Base-by-base conservation (phyloP, 1,284 basidiomycete species). In the Malassezia brasiliensis region DNA sequence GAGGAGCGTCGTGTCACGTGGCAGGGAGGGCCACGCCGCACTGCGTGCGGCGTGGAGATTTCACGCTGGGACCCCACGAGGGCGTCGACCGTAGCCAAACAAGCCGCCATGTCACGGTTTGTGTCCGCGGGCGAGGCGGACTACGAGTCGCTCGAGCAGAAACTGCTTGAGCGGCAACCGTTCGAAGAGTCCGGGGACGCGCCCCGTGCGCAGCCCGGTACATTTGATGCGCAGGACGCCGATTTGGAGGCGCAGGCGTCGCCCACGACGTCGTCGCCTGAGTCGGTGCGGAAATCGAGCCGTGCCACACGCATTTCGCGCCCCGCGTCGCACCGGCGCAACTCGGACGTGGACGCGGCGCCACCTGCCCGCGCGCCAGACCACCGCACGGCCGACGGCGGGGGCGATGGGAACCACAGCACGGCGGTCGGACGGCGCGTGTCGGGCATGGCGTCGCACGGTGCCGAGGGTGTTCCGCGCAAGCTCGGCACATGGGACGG, bases 401-500 rank as follows among this genome's bases (percentile, higher is more conserved):
- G 10, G 9, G 38, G 38, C 38, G 38, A 17, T 40, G 38, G 8
- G 30, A 42, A 15, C 40, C 14, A 14, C 5, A 42, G 22, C 30
- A 19, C 28, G 14, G 42, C 25, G 5, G 42, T 25, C 25, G 5
- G 8, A 9, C 42, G 42, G 7, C 22, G 25, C n/a, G 42, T 45
- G 8, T 19, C 42, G 14, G 42, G 42, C n/a, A 9, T 9, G 7
- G 17, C 17, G 42, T 15, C 20, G 25, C 42, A 45, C 11, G 22
- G 15, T 42, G n/a, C 42, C 15, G 42, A 45, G 7, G 7, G 14
- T 8, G 17, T 7, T 1, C 64, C 69, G 19, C 62, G 69, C 22
- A 74, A 74, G 56, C 64, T 74, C 3, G 71, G 71, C 5, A 74
- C 71, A 10, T 74, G 68, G 66, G 68, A 72, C 38, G 71, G 71